phyloP scores from a whole-genome alignment of 768 basidiomycete species.

The Tephrocybe sp. region DNA sequence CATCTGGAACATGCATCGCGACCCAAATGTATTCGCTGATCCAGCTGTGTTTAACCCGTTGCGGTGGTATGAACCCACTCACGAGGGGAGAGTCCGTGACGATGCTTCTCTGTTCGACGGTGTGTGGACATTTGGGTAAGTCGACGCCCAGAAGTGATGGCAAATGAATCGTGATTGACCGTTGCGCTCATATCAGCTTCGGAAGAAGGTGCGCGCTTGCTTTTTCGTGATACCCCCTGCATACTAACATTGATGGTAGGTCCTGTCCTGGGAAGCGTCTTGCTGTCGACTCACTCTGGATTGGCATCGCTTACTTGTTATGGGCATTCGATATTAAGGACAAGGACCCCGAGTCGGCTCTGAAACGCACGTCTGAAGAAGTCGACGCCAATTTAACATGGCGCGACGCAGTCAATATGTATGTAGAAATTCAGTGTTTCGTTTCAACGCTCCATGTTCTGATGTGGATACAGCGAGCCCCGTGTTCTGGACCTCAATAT shows the following conservation, averaged over 20 bases:
- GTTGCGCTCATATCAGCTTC: not conserved
- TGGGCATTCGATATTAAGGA: conserved; percentile 8
- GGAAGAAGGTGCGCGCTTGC: not conserved
- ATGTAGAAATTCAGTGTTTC: not conserved
- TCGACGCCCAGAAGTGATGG: not conserved
- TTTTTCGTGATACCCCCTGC: not conserved
- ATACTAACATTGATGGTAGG: not conserved
- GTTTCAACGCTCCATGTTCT: not conserved
- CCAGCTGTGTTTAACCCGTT: conserved; percentile 6
- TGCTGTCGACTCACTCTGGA: conserved; percentile 7
- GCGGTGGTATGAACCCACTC: conserved; percentile 9
- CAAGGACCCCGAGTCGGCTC: not conserved
- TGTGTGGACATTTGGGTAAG: conserved; percentile 9
- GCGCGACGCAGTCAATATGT: conserved; percentile 10
- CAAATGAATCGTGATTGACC: not conserved
- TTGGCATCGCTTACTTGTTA: conserved; percentile 1
- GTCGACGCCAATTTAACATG: conserved; percentile 8
- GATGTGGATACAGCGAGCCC: not conserved
- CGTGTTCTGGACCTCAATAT: not conserved
- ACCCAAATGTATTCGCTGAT: not conserved
- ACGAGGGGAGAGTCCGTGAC: conserved; percentile 1
- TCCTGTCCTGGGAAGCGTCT: conserved; percentile 8
- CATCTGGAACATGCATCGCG: conserved; percentile 10
- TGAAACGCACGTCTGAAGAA: conserved; percentile 2
- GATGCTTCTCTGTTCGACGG: conserved; percentile 8